Evolutionary conservation across 345 rosid genomes (phyloP).

Genomic region (Eucalyptus sp.): DNA sequence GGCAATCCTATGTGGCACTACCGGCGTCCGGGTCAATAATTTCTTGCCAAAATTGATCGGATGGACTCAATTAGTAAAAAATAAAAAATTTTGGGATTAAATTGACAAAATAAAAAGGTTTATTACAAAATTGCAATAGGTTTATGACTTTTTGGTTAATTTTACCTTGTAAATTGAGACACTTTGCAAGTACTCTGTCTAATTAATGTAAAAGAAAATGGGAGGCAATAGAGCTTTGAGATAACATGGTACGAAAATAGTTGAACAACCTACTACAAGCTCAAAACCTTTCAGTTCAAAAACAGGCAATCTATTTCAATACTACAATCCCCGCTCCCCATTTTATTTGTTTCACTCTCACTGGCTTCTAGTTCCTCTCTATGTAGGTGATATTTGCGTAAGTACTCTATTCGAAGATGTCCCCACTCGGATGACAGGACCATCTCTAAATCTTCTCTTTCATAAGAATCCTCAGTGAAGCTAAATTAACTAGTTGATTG

Average conservation of each 20-base stretch:
- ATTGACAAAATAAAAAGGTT: rapidly evolving
- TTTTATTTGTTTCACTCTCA: too few relatives aligned
- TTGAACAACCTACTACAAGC: neutral
- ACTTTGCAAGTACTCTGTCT: neutral
- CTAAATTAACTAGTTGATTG: too few relatives aligned
- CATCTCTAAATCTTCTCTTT: too few relatives aligned
- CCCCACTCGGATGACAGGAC: rapidly evolving
- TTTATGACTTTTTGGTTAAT: too few relatives aligned
- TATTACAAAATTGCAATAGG: too few relatives aligned
- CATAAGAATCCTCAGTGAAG: neutral
- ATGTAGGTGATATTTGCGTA: too few relatives aligned
- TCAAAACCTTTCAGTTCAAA: neutral
- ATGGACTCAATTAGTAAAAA: rapidly evolving
- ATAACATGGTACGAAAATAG: neutral
- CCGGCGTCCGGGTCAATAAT: rapidly evolving
- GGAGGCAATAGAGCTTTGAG: neutral
- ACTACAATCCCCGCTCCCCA: too few relatives aligned
- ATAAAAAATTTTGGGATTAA: too few relatives aligned
- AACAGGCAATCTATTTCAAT: too few relatives aligned
- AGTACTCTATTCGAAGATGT: too few relatives aligned
- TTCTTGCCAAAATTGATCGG: too few relatives aligned
- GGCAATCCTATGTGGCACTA: rapidly evolving
- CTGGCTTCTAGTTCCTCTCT: too few relatives aligned
- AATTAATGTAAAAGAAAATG: neutral
- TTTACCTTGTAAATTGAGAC: neutral